Base-by-base conservation (phyloP, 2,329 filamentous ascomycete species). In the Fusarium transvaalense region DNA sequence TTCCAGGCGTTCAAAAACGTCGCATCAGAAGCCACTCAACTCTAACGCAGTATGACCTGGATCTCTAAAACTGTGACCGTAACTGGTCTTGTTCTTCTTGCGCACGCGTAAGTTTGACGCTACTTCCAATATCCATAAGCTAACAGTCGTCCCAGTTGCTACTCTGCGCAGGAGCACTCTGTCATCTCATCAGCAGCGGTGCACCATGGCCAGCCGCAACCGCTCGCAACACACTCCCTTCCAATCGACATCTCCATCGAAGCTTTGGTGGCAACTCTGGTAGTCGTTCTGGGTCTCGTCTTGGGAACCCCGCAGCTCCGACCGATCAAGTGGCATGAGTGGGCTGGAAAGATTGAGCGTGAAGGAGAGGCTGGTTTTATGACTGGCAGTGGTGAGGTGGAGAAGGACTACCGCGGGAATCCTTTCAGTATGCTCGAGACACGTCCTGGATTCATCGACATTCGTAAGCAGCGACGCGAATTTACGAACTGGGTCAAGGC, bases 121-220 rank as follows among this genome's bases (percentile, higher is more conserved):
- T 27, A 55, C 35, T 63, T 37, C 35, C 39, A 14, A 29, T 34
- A 31, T 54, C 42, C 37, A 45, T 38, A 31, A 50, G 39, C 62
- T 75, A 55, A 76, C 65, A 46, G 25, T 61, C 47, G 53, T 37
- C 34, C 27, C 77, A 99, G 96, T 68, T 97, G 94, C 82, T 99
- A 98, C 82, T 99, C 96, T 52, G 94, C 94, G 46, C 92, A 97
- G 80, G 96, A 99, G 82, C 92, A 97, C 82, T 91, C 93, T 9
- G 85, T 89, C 23, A 87, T 97, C 50, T 88, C 90, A 72, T 87
- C 90, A 57, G 83, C 84, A 34, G 79, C 84, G 54, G 77, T 82
- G 42, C 81, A 82, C 31, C 77, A 83, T 41, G 74, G 82, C 6
- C 75, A 81, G 27, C 78, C 84, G 6, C 79, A 83, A 31, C 74